phyloP scores from a whole-genome alignment of 2,329 filamentous ascomycete genomes.

The Venturia oleaginea region DNA sequence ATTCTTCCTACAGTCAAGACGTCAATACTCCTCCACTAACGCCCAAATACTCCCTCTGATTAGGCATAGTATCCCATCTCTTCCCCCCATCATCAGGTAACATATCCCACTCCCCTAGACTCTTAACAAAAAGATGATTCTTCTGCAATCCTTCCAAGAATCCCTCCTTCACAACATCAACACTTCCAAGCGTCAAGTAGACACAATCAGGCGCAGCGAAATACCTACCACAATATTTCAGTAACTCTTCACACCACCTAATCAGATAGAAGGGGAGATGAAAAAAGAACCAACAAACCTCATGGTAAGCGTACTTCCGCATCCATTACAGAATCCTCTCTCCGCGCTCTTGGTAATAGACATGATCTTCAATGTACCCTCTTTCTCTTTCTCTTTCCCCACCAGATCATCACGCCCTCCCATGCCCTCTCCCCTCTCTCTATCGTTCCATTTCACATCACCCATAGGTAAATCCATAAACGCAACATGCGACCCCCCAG shows the following conservation, averaged over 20 bases:
- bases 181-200: neutral
- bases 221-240: neutral
- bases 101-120: neutral
- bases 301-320: neutral
- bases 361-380: neutral
- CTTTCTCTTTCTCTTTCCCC: too few species aligned
- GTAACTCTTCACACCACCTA: neutral
- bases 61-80: slow-evolving; percentile 2
- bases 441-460: neutral
- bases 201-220: neutral
- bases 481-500: neutral
- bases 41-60: neutral
- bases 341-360: neutral
- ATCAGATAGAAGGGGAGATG: neutral
- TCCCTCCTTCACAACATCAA: neutral
- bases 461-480: neutral
- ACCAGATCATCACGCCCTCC: too few species aligned
- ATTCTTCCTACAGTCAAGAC: too few species aligned
- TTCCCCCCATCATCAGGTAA: neutral
- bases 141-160: neutral
- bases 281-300: neutral
- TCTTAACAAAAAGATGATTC: slow-evolving; percentile 5
- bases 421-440: too few species aligned
- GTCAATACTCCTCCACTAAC: neutral
- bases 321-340: neutral